A percentile compares a stretch with the other conserved stretches of the same genome.
These are phyloP conservation scores for Senna siamea DNA, from an alignment of 306 rosid genomes.

Conservation along the genomic window DNA sequence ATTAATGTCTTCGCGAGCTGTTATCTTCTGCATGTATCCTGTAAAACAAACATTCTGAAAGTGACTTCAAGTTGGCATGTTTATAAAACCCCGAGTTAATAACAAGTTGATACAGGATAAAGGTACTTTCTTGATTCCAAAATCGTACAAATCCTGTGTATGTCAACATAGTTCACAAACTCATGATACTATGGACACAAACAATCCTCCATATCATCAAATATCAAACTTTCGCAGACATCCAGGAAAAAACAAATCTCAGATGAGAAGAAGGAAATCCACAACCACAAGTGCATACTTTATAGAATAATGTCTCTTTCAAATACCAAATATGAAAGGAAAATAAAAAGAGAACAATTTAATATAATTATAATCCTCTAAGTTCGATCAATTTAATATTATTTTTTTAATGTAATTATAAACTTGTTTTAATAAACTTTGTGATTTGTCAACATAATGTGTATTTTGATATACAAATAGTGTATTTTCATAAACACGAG, in stretches of 20 bases:
- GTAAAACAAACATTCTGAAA: conserved; percentile 36
- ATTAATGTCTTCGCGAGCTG: conserved; percentile 75
- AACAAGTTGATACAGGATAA: conserved; percentile 23
- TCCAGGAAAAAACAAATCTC: not conserved
- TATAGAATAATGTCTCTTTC: no score
- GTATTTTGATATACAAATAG: not conserved
- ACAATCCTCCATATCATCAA: conserved; percentile 17
- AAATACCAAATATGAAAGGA: not conserved
- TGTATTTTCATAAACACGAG: not conserved
- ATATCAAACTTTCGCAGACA: not conserved
- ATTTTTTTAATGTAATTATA: no score
- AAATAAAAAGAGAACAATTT: no score
- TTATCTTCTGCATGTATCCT: conserved; percentile 92
- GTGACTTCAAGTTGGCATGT: conserved; percentile 31
- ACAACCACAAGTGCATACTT: no score
- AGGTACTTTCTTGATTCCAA: conserved; percentile 26
- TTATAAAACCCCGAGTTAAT: conserved; percentile 18
- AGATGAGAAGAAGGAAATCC: not conserved
- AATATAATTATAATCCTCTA: not conserved
- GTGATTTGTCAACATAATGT: not conserved
- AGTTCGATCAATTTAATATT: not conserved
- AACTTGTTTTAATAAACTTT: no score
- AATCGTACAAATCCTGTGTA: not conserved
- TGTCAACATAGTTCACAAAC: not conserved
- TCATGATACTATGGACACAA: not conserved